Base-by-base conservation (phyloP, 2,329 filamentous ascomycete genomes). In the Dryadomyces quercivorus region DNA sequence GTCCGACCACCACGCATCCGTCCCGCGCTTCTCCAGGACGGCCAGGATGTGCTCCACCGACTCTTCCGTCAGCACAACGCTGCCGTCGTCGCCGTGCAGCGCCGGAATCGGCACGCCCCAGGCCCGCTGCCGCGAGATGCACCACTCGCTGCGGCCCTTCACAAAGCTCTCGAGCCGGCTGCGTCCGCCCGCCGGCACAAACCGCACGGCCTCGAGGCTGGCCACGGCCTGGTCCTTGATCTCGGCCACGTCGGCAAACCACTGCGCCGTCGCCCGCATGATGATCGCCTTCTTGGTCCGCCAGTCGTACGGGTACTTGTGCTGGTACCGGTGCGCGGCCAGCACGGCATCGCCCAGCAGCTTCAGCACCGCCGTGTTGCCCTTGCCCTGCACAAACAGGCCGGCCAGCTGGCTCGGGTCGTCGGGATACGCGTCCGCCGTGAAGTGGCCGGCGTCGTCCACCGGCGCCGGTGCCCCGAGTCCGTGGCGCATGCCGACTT, bases 231-330 rank as follows among this genome's bases (percentile, higher is more conserved):
- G 75, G 1, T 80, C 73, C 62, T 94, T 94, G 67, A 97, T 92
- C 51, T 77, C 80, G 15, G 78, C 88, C 2, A 96, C 88, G 67
- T 97, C 88, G 12, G 93, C 90, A 65, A 98, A 98, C 93, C 93
- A 98, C 69, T 98, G 93, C 42, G 91, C 88, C 0, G 94, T 98
- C 3, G 93, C 92, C 60, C 93, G 76, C 38, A 94, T 81, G 57
- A 98, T 89, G 51, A 98, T 84, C 1, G 93, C 93, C 61, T 86
- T 77, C 69, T 97, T 98, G 0, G 92, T 95, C 53, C 93, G 80
- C 93, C 93, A 98, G 69, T 98, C 93, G 61, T 97, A 95, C 0
- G 93, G 93, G 66, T 97, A 97, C 68, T 95, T 97, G 74, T 98
- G 93, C 52, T 76, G 77, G 65, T 92, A 85, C 55, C 75, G 75